Conservation (phyloP, 2,329 filamentous ascomycete species). For the Alternaria incomplexa region DNA sequence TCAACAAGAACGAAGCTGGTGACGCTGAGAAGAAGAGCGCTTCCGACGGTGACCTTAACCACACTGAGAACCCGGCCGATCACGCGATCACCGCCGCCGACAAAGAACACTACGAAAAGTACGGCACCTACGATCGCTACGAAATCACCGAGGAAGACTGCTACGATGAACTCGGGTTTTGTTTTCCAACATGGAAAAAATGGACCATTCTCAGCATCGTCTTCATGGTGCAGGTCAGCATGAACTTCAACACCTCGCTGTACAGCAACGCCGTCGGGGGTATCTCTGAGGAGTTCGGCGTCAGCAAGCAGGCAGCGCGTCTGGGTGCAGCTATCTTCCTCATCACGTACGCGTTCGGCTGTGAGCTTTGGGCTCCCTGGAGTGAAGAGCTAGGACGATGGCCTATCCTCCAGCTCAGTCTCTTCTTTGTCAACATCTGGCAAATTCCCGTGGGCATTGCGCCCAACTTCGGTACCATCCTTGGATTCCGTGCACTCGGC, state of each 20-base stretch:
- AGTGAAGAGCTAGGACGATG: conserved; percentile 81
- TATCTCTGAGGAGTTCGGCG: conserved; percentile 67
- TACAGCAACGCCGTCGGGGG: conserved; percentile 61
- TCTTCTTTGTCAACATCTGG: conserved; percentile 80
- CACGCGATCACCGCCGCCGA: conserved; percentile 27
- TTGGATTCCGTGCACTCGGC: conserved; percentile 63
- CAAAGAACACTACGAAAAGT: conserved; percentile 39
- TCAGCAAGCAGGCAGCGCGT: conserved; percentile 72
- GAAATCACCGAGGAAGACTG: conserved; percentile 58
- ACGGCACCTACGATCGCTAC: conserved; percentile 53
- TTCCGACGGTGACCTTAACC: conserved; percentile 24
- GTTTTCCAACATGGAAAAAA: conserved; percentile 58
- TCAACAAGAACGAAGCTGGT: conserved; percentile 18
- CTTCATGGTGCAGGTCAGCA: conserved; percentile 61
- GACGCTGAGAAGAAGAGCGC: conserved; percentile 34
- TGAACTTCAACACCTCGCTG: conserved; percentile 65
- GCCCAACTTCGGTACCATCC: conserved; percentile 72
- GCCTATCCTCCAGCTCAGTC: conserved; percentile 73
- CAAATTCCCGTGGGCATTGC: conserved; percentile 70
- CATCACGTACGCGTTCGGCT: conserved; percentile 81
- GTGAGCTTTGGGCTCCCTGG: conserved; percentile 88
- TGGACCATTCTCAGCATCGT: conserved; percentile 61
- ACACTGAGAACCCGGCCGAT: conserved; percentile 23
- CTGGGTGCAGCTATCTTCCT: conserved; percentile 80
- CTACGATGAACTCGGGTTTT: conserved; percentile 58